phyloP scores from a whole-genome alignment of 2,329 filamentous ascomycete genomes.

The Cercospora zeae-maydis region DNA sequence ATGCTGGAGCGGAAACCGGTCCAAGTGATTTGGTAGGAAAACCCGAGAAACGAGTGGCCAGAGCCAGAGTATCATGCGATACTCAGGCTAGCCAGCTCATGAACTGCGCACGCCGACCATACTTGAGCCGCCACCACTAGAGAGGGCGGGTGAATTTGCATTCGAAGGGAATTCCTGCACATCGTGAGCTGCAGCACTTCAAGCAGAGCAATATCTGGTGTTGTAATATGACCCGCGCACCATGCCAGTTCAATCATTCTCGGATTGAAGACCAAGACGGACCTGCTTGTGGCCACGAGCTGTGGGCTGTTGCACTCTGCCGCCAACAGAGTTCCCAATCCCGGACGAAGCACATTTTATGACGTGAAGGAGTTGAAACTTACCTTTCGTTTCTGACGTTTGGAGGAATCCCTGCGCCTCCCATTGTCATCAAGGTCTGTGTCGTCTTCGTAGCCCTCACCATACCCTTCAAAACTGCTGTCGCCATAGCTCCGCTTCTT shows the following conservation, averaged over 20 bases:
- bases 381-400: conserved; percentile 34
- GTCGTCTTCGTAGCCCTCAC: conserved; percentile 67
- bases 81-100: not conserved
- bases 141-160: conserved; percentile 20
- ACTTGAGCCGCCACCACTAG: conserved; percentile 9
- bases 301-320: not conserved
- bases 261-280: not conserved
- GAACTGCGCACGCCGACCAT: conserved; percentile 21
- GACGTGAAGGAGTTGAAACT: conserved; percentile 6
- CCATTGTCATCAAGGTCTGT: conserved; percentile 61
- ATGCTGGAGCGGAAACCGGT: not conserved
- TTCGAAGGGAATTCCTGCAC: conserved; percentile 22
- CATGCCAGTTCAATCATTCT: not conserved
- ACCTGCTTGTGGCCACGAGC: not conserved
- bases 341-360: not conserved
- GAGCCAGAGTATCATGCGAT: not conserved
- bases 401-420: conserved; percentile 23
- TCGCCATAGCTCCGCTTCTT: conserved; percentile 77
- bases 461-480: conserved; percentile 69
- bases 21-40: not conserved
- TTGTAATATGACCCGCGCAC: not conserved
- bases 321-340: not conserved
- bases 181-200: conserved; percentile 11
- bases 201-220: not conserved
- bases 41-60: not conserved